Evolutionary conservation across 352 stramenopile genomes (phyloP), one percentile per base, ranked within the genome.

Genomic region (Phytopythium helicoides): DNA sequence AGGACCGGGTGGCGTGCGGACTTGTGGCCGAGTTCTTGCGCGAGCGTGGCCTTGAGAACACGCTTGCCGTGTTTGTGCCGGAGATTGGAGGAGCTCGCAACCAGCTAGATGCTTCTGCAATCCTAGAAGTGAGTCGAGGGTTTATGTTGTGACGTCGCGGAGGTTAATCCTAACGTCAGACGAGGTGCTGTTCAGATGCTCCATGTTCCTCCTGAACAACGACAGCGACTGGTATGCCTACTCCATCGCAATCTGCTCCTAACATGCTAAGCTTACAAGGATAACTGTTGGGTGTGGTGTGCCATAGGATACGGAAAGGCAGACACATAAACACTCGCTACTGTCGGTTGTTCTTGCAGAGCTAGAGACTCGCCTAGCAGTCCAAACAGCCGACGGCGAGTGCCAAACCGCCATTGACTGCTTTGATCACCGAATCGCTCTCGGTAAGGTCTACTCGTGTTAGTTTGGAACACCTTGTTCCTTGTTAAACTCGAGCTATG

Each of bases 321-420:
- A 54, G 2, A 60, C 46, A 15, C 55, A 45, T 11, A 58, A 64
- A 18, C 46, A 21, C 3, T 68, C 53, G 0, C 48, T 71, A 8
- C 46, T 68, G 47, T 14, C 71, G 16, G 61, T 75, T 39, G 62
- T 71, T 49, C 39, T 90, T n/a, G 59, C 57, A 14, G 66, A 88
- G 28, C 52, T 86, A 3, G 52, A 67, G 35, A 55, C 55, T 2
- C 60, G 64, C 21, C 47, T 75, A 39, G 48, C 66, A 0, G 56
- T 82, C 26, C 42, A 58, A 19, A 82, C 65, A 0, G 77, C 74
- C 61, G 60, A 75, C n/a, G 68, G 61, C 3, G 56, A 49, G 5
- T 83, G 73, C 0, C 81, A 91, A 39, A 91, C 81, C 14, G 59
- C 59, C 6, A 71, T 87, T 55, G 77, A 91, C 65, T 86, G 66